These are phyloP conservation scores for Pulveroboletus sp. DNA, from an alignment of 768 basidiomycete genomes.

Conservation along the genomic window DNA sequence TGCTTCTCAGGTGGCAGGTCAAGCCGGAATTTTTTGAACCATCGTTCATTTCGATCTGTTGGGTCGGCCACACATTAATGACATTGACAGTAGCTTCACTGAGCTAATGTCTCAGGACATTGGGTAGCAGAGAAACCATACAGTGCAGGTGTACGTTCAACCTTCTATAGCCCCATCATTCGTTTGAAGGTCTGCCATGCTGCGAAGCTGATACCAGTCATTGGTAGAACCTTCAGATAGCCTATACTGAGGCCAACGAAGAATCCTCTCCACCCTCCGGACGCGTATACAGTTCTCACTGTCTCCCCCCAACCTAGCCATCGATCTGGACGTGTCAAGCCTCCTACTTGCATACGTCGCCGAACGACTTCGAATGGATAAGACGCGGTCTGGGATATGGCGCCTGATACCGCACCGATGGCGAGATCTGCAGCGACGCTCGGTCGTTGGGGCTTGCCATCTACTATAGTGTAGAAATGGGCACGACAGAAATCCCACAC, in stretches of 20 bases:
- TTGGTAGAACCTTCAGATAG: slow-evolving; percentile 90
- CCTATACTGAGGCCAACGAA: slow-evolving; percentile 90
- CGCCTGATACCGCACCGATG: slow-evolving; percentile 84
- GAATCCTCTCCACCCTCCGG: slow-evolving; percentile 81
- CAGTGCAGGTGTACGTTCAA: slow-evolving; percentile 5
- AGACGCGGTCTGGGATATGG: slow-evolving; percentile 79
- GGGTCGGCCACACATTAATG: neutral
- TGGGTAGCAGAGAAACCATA: neutral
- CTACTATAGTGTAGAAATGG: slow-evolving; percentile 45
- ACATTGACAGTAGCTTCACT: neutral
- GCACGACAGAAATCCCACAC: slow-evolving; percentile 80
- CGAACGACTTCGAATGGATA: slow-evolving; percentile 95
- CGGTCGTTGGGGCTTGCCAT: slow-evolving; percentile 36
- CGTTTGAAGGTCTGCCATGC: slow-evolving; percentile 66
- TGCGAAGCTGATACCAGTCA: slow-evolving; percentile 89
- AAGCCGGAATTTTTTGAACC: too few relatives aligned
- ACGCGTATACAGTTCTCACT: slow-evolving; percentile 55
- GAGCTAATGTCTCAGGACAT: neutral
- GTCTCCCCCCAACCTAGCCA: slow-evolving; percentile 82
- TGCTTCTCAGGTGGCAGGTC: too few relatives aligned
- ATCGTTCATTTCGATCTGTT: neutral
- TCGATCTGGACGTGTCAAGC: slow-evolving; percentile 67
- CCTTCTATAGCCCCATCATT: slow-evolving; percentile 25
- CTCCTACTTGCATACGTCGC: slow-evolving; percentile 92
- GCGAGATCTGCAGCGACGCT: slow-evolving; percentile 61